Base-by-base conservation (phyloP, 495 filamentous ascomycete species). In the Podospora australis region DNA sequence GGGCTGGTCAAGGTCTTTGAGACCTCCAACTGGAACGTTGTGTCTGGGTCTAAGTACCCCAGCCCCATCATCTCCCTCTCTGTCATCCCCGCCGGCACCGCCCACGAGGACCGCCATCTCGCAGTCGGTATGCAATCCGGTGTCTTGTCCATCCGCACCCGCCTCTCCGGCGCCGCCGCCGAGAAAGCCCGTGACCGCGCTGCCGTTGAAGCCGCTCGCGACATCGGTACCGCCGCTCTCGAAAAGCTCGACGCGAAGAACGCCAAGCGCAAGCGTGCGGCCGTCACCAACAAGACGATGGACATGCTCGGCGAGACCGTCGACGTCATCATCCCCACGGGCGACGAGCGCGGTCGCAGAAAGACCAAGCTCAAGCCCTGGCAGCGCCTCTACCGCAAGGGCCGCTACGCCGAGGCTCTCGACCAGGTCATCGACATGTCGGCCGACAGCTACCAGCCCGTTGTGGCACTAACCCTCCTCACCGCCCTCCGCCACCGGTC, bases 1-100 rank as follows among this genome's bases (percentile, higher is more conserved):
- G 94, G 94, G 11, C 92, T 96, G 62, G 78, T 99, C 66, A 99
- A 99, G 70, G 78, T 97, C 29, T 96, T 91, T 53, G 91, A 97
- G 67, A 92, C 90, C 1, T 79, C 80, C 0, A 79, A 74, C 22
- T 99, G 94, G 94, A 91, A 95, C 60, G 82, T 97, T 4, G 89
- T 96, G 3, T 81, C 86, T 22, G 90, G 88, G 28, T 82, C 85
- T 42, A 97, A 96, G 65, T 99, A 96, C 68, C 83, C 87, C 0
- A 81, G 84, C 0, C 92, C 94, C 0, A 84, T 99, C 50, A 78
- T 97, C 2, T 86, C 90, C 2, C 73, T 97, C 44, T 74, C 71
- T 48, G 83, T 91, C 44, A 78, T 96, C 56, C 69, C 77, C 21
- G 70, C 82, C 24, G 84, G 84, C 19, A 71, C 75, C 14, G 78